Evolutionary conservation across 73 alveolate species (phyloP).

Genomic region (Paramecium pentaurelia): DNA sequence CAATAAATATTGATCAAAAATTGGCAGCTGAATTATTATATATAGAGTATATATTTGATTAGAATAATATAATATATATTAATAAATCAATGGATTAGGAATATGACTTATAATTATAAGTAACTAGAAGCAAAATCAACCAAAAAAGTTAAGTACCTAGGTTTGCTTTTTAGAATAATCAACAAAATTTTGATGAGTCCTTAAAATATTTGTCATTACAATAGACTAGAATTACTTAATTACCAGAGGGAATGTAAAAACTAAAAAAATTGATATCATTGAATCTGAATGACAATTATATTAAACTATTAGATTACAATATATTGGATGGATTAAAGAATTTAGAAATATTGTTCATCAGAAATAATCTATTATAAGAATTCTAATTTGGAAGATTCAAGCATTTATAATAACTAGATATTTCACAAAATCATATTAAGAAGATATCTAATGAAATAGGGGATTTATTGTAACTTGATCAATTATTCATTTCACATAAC

Average conservation of each 20-base stretch:
- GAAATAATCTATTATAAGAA: slow-evolving; percentile 16
- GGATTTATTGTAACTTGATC: neutral
- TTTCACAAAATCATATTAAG: slow-evolving; percentile 7
- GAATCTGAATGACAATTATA: slow-evolving; percentile 26
- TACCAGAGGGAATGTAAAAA: neutral
- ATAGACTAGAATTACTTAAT: neutral
- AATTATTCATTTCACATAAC: slow-evolving; percentile 9
- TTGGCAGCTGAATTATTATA: neutral
- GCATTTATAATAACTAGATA: neutral
- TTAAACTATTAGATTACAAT: neutral
- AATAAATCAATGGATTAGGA: neutral
- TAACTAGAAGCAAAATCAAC: neutral
- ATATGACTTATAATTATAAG: neutral
- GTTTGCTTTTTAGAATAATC: neutral
- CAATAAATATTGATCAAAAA: neutral
- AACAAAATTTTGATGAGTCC: neutral
- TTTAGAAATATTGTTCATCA: neutral
- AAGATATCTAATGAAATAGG: neutral
- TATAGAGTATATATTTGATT: neutral
- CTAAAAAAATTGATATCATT: neutral
- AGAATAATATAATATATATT: neutral
- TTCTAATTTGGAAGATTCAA: neutral
- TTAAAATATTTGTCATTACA: neutral
- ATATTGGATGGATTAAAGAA: neutral
- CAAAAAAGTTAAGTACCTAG: neutral